Conservation (phyloP, 176 grass and related monocot species). For the Ananas comosus region DNA sequence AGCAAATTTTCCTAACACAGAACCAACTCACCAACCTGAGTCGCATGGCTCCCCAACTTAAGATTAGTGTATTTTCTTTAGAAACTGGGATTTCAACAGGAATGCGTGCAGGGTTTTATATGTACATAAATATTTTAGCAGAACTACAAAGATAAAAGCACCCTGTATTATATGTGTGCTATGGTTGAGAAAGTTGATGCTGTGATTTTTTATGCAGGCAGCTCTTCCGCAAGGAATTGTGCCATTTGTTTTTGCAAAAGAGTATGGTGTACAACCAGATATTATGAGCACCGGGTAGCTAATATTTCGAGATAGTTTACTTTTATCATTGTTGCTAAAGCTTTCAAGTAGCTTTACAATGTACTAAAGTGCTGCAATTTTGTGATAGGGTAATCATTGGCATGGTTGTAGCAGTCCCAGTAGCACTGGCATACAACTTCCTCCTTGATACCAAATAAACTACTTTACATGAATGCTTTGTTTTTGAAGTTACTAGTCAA, state of each 20-base stretch:
- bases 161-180: not conserved
- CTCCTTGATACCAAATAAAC: constrained; percentile 38
- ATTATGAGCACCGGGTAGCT: constrained; percentile 77
- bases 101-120: not conserved
- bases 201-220: constrained; percentile 37
- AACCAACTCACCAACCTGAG: no score
- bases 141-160: not conserved
- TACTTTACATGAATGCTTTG: not conserved
- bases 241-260: constrained; percentile 81
- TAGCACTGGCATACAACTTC: constrained; percentile 65
- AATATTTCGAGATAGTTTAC: constrained; percentile 6
- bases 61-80: no score
- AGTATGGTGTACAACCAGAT: constrained; percentile 72
- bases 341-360: not conserved
- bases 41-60: no score
- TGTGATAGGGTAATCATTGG: constrained; percentile 64
- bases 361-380: not conserved
- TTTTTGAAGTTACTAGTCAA: not conserved
- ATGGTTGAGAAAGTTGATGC: constrained; percentile 2
- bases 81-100: no score
- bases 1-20: no score
- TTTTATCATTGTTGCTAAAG: not conserved
- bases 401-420: constrained; percentile 73
- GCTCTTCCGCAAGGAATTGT: constrained; percentile 93
- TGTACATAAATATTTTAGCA: not conserved